Conservation (phyloP, 768 basidiomycete species). For the Tricholoma hemisulphureum region DNA sequence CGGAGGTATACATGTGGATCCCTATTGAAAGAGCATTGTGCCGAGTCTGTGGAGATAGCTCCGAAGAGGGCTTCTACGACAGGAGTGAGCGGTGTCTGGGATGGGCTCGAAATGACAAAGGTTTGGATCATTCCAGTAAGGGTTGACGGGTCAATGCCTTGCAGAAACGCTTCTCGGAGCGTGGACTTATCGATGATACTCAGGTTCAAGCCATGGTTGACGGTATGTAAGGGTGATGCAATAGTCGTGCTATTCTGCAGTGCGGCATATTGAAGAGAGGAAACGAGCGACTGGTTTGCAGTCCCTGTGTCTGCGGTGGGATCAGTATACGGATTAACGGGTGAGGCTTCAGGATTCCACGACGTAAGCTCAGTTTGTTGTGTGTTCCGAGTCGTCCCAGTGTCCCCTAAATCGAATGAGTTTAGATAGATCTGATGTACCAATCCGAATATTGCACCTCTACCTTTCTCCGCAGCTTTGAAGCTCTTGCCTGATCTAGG, state of each 20-base stretch:
- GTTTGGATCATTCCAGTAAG: constrained; percentile 55
- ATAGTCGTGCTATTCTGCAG: constrained; percentile 36
- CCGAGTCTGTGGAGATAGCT: constrained; percentile 42
- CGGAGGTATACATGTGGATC: constrained; percentile 44
- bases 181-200: constrained; percentile 31
- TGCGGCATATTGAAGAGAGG: constrained; percentile 42
- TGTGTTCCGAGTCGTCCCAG: constrained; percentile 18
- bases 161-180: constrained; percentile 48
- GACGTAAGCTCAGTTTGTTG: constrained; percentile 24
- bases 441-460: constrained; percentile 1
- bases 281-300: constrained; percentile 28
- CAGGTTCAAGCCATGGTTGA: constrained; percentile 22
- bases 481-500: constrained; percentile 53
- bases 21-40: constrained; percentile 27
- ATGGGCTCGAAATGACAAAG: constrained; percentile 47
- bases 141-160: constrained; percentile 44
- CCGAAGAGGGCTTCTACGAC: constrained; percentile 57
- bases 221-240: constrained; percentile 16
- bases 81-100: constrained; percentile 47
- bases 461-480: constrained; percentile 52
- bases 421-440: background rate
- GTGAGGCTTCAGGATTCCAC: constrained; percentile 39
- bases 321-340: constrained; percentile 40
- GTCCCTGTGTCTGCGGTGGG: constrained; percentile 33
- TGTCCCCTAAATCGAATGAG: constrained; percentile 5